Base-by-base conservation (phyloP, 2,329 filamentous ascomycete species). In the Pseudogymnoascus sp. region DNA sequence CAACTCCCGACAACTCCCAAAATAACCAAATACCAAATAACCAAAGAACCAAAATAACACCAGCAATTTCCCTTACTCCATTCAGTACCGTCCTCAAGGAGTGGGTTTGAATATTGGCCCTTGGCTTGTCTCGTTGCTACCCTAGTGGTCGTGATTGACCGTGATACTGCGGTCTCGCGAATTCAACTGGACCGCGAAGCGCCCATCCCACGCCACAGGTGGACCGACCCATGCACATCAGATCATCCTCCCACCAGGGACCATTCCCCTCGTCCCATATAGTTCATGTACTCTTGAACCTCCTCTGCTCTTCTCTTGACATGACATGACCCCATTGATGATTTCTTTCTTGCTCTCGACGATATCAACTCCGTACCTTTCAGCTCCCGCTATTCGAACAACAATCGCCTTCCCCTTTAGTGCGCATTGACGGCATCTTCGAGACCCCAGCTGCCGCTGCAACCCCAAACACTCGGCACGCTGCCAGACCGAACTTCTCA, bases 401-500 rank as follows among this genome's bases (percentile, higher is more conserved):
- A 56, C 28, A 56, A 34, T 34, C 28, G n/a, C 50, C 50, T 56
- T 21, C 50, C 50, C 28, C 8, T 34, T 12, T 1, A 3, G 28
- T 56, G 59, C 59, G 59, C 59, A 60, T 60, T 40, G 59, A 60
- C 59, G 18, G 36, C 59, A 40, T 40, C 36, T 23, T 38, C 12
- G 16, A 38, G n/a, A 60, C 34, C 21, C 34, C 8, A 34, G 34
- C 34, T 38, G 14, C 59, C 38, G 23, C 18, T 25, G 38, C 59
- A 60, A 38, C 34, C 59, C 37, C 59, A 60, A 60, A 60, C 59
- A 34, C 46, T 56, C 46, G 46, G 46, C 46, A 56, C 46, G 46
- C 46, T 56, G 59, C 59, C 59, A 60, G 34, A 42, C 34, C 59
- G 59, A 60, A 60, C 34, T 60, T 62, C 42, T 62, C 61, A 62